phyloP scores from a whole-genome alignment of 139 green algal species.

The Tetradesmus obliquus region DNA sequence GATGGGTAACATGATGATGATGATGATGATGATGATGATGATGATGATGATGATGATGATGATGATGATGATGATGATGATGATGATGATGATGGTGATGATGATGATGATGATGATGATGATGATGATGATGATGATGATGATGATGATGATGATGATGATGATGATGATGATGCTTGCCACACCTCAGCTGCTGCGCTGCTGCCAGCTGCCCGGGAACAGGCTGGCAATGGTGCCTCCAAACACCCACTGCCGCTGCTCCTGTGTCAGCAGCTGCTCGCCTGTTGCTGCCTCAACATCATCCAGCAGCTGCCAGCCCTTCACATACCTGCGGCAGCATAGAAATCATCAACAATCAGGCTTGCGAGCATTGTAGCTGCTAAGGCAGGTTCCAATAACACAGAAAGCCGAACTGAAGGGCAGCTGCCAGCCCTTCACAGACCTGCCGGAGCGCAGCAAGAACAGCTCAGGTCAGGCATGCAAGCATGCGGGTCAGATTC shows the following conservation, averaged over 20 bases:
- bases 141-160: no score
- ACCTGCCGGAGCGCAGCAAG: slow-evolving; percentile 18
- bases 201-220: slow-evolving; percentile 31
- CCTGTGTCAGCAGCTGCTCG: slow-evolving; percentile 40
- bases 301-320: slow-evolving; percentile 50
- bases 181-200: background rate
- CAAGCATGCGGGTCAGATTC: no score
- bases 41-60: no score
- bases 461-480: background rate
- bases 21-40: no score
- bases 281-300: slow-evolving; percentile 37
- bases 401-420: no score
- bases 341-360: background rate
- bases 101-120: no score
- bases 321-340: slow-evolving; percentile 42
- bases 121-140: no score
- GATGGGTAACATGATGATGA: no score
- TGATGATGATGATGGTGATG: no score
- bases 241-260: slow-evolving; percentile 55
- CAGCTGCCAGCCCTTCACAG: slow-evolving; percentile 46
- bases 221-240: slow-evolving; percentile 39
- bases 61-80: no score
- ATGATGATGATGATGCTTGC: no score
- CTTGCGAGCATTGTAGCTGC: background rate
- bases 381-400: no score